Evolutionary conservation across 129 eudicot genomes (phyloP).

Genomic region (Saussurea involucrata): DNA sequence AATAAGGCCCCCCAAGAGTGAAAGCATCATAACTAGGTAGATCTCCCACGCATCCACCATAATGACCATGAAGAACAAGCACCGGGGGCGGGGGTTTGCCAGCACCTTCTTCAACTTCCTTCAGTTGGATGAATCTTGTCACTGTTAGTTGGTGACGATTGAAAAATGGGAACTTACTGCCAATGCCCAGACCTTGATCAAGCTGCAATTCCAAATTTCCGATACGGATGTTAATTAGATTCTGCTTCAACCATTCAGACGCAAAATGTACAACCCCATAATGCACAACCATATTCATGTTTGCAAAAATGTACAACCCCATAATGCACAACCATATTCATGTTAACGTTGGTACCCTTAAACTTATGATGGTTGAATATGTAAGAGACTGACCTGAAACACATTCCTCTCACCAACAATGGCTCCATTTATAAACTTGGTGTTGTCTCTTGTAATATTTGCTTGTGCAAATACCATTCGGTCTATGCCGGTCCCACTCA

Average conservation of each 20-base stretch:
- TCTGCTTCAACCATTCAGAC: background rate
- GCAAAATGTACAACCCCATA: background rate
- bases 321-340: background rate
- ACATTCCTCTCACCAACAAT: slow-evolving; percentile 91
- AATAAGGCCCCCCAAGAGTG: slow-evolving; percentile 91
- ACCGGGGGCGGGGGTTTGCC: slow-evolving; percentile 93
- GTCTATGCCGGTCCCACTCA: slow-evolving; percentile 88
- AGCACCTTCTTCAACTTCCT: slow-evolving; percentile 82
- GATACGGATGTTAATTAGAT: background rate
- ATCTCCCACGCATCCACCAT: slow-evolving; percentile 99
- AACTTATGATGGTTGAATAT: background rate
- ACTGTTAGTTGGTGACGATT: slow-evolving; percentile 81
- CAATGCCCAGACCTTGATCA: slow-evolving; percentile 89
- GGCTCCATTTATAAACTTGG: slow-evolving; percentile 84
- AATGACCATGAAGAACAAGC: slow-evolving; percentile 91
- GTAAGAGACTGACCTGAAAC: slow-evolving; percentile 62
- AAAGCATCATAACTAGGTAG: slow-evolving; percentile 96
- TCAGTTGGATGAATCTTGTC: slow-evolving; percentile 69
- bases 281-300: background rate
- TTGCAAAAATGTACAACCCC: background rate
- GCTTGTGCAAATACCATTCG: slow-evolving; percentile 90
- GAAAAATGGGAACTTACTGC: slow-evolving; percentile 83
- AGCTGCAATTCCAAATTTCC: slow-evolving; percentile 39
- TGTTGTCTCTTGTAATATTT: slow-evolving; percentile 86
- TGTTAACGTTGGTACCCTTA: background rate